These are phyloP conservation scores for Anethum foeniculum DNA, from an alignment of 140 eudicot genomes.

Conservation along the genomic window DNA sequence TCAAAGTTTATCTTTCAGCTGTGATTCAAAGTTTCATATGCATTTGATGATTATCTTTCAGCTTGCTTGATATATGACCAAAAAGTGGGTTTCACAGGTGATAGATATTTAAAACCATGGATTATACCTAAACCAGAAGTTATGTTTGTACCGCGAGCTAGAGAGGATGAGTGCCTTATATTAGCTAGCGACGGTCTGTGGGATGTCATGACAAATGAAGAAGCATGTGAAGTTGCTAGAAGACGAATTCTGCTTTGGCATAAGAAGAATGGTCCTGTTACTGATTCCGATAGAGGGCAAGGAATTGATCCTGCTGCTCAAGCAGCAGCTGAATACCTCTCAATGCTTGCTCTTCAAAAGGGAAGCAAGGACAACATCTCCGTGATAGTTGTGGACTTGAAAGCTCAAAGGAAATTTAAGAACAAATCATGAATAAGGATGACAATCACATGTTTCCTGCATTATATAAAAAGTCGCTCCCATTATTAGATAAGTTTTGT, in stretches of 20 bases:
- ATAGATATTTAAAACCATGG: conserved; percentile 82
- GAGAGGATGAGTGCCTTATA: conserved; percentile 85
- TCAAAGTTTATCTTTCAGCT: not conserved
- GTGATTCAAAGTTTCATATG: not conserved
- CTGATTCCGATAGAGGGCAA: conserved; percentile 31
- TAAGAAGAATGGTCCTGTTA: conserved; percentile 60
- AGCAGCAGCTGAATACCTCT: conserved; percentile 91
- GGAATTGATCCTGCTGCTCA: conserved; percentile 84
- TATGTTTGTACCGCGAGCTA: conserved; percentile 57
- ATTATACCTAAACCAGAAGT: conserved; percentile 96
- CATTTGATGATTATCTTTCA: not conserved
- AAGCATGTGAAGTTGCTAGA: conserved; percentile 90
- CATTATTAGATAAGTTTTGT: conserved; percentile 38
- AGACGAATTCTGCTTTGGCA: conserved; percentile 84
- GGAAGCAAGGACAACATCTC: conserved; percentile 92
- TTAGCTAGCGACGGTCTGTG: conserved; percentile 92
- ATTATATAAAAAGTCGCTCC: conserved; percentile 14
- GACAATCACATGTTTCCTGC: conserved; percentile 5
- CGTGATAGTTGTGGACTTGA: conserved; percentile 86
- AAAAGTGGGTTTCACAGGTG: conserved; percentile 45
- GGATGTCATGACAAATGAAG: conserved; percentile 92
- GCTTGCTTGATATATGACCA: not conserved
- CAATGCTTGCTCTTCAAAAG: conserved; percentile 71
- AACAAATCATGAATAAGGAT: conserved; percentile 40
- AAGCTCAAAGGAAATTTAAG: conserved; percentile 80